These are phyloP conservation scores for Aspergillus fischeri DNA, from an alignment of 2,329 filamentous ascomycete species.

Conservation along the genomic window DNA sequence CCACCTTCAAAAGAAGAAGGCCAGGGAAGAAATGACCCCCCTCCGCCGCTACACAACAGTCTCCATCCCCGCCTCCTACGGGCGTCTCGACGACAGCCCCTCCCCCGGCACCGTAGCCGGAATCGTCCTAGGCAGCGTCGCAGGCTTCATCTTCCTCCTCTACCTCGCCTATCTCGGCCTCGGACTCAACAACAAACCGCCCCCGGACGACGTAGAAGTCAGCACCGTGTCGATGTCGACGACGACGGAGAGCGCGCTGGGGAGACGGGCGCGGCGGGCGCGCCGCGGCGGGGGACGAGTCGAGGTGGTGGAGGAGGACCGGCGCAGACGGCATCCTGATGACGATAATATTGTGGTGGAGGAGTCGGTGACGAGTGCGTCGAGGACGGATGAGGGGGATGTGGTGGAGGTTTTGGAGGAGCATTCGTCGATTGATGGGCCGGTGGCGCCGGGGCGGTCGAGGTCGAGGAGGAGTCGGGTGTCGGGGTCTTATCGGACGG, in stretches of 20 bases:
- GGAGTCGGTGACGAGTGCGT: slow-evolving; percentile 26
- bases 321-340: slow-evolving; percentile 21
- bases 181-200: slow-evolving; percentile 32
- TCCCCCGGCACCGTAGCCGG: slow-evolving; percentile 56
- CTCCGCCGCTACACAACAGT: slow-evolving; percentile 29
- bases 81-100: slow-evolving; percentile 50
- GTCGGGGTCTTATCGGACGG: slow-evolving; percentile 47
- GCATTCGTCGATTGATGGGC: slow-evolving; percentile 34
- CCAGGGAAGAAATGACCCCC: not conserved
- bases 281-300: not conserved
- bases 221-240: slow-evolving; percentile 23
- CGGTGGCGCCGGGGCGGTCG: slow-evolving; percentile 25
- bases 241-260: slow-evolving; percentile 12
- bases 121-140: slow-evolving; percentile 49
- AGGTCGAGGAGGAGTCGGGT: slow-evolving; percentile 37
- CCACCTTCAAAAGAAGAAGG: not conserved
- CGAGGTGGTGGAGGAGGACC: slow-evolving; percentile 33
- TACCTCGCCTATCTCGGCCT: slow-evolving; percentile 51
- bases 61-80: slow-evolving; percentile 61
- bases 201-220: slow-evolving; percentile 5
- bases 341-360: slow-evolving; percentile 27
- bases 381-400: slow-evolving; percentile 34
- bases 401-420: slow-evolving; percentile 59
- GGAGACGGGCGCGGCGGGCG: slow-evolving; percentile 9
- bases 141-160: slow-evolving; percentile 52